Base-by-base conservation (phyloP, 1,284 basidiomycete genomes). In the Cryptococcus maquisensis region DNA sequence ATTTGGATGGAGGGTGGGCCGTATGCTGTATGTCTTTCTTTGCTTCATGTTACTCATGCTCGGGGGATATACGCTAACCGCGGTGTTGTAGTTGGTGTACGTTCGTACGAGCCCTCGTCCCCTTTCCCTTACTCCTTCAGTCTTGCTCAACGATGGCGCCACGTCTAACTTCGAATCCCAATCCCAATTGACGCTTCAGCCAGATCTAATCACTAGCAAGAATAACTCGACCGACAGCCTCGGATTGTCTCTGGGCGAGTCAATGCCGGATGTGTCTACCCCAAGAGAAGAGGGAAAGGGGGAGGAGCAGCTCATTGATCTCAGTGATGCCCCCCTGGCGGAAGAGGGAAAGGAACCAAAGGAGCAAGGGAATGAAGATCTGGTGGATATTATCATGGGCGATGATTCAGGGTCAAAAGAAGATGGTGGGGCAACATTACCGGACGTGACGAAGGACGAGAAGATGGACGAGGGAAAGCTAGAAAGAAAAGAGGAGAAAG, bases 1-100 rank as follows among this genome's bases (percentile, higher is more conserved):
- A 52, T 68, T 49, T 73, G 62, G 51, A 72, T 72, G 57, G 71
- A 73, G 36, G 72, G 71, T 9, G 72, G 72, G 3, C 66, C 71
- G 4, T 73, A 71, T 49, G 44, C 65, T n/a, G 57, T 69, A 56
- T 47, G 59, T 51, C 54, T 37, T 3, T 42, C 9, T 9, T 20
- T 32, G 37, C n/a, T n/a, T n/a, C n/a, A n/a, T n/a, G n/a, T n/a
- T n/a, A n/a, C n/a, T n/a, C n/a, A n/a, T n/a, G n/a, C n/a, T n/a
- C 18, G 5, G 42, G 37, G 18, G 3, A 21, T 4, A 24, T 32
- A 38, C n/a, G n/a, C n/a, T n/a, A n/a, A n/a, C n/a, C n/a, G n/a
- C n/a, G n/a, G n/a, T n/a, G n/a, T n/a, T n/a, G n/a, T 24, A 57
- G 55, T 55, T 69, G 8, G 36, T 70, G 16, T 68, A 70, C 43